phyloP scores from a whole-genome alignment of 2,329 filamentous ascomycete species.

The Chrysoporthe austroafricana region DNA sequence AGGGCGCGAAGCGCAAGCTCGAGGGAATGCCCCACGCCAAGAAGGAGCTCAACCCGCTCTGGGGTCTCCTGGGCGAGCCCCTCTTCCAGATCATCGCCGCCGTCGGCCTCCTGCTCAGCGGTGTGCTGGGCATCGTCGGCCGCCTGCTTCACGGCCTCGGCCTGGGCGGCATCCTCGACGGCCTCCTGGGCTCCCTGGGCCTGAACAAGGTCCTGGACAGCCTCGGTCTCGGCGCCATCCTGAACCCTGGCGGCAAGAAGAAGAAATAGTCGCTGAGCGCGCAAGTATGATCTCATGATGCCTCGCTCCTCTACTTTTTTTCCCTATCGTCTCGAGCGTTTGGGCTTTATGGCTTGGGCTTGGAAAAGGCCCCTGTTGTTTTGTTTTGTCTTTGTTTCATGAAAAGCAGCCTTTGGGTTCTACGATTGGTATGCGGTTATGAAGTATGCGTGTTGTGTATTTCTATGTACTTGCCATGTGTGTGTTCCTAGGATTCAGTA shows the following conservation, averaged over 20 bases:
- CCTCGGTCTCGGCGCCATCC: constrained; percentile 64
- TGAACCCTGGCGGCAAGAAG: constrained; percentile 49
- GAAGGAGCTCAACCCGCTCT: constrained; percentile 91
- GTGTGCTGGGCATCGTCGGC: constrained; percentile 84
- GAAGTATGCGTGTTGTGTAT: constrained; percentile 4
- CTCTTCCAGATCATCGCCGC: constrained; percentile 91
- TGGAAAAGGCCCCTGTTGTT: not conserved
- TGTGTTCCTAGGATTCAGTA: not conserved
- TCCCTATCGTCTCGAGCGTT: not conserved
- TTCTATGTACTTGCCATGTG: not conserved
- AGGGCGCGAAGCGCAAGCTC: constrained; percentile 87
- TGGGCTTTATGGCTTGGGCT: not conserved
- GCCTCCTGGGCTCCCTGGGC: constrained; percentile 75
- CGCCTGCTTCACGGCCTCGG: constrained; percentile 80
- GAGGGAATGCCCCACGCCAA: constrained; percentile 92
- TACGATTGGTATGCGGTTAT: constrained; percentile 7
- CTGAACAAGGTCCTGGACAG: constrained; percentile 75
- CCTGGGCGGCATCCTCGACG: constrained; percentile 79
- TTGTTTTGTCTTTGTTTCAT: not conserved
- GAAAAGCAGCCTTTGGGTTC: constrained; percentile 3
- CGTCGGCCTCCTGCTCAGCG: constrained; percentile 79
- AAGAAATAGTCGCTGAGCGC: constrained; percentile 34
- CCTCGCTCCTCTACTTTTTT: not conserved
- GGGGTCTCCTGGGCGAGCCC: constrained; percentile 80
- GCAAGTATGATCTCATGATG: not conserved